Percentiles rank a stretch among this genome's conserved stretches.
phyloP scores from a whole-genome alignment of 2,329 filamentous ascomycete species.

The Albophoma yamanashiensis region DNA sequence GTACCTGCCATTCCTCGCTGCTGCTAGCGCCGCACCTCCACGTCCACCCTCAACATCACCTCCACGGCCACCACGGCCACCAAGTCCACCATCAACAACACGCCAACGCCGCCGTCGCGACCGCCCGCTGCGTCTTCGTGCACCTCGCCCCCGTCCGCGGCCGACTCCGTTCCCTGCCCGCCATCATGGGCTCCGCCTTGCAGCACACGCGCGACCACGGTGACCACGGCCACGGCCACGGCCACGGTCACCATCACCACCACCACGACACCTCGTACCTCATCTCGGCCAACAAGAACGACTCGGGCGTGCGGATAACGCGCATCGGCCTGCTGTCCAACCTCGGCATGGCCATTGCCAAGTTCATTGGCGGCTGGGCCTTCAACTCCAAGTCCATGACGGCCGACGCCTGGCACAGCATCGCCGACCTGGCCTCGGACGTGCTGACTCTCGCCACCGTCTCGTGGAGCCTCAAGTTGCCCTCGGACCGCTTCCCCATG shows the following conservation, averaged over 20 bases:
- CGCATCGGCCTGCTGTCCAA: constrained; percentile 64
- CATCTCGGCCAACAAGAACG: constrained; percentile 74
- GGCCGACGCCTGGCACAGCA: constrained; percentile 89
- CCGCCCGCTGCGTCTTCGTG: constrained; percentile 6
- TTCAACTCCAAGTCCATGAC: constrained; percentile 93
- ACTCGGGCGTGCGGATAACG: constrained; percentile 53
- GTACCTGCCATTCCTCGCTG: constrained; percentile 1
- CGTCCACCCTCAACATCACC: neutral
- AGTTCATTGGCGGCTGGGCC: constrained; percentile 82
- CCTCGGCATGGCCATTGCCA: constrained; percentile 85
- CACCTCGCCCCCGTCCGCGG: constrained; percentile 10
- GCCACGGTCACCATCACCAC: constrained; percentile 57
- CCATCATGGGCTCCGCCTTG: constrained; percentile 17
- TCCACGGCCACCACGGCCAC: neutral
- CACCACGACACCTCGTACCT: constrained; percentile 78
- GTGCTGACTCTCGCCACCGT: constrained; percentile 90
- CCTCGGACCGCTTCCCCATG: constrained; percentile 72
- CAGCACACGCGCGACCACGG: constrained; percentile 21
- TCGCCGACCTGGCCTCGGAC: constrained; percentile 92
- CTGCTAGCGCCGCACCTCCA: neutral
- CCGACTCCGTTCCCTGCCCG: constrained; percentile 10
- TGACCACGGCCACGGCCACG: constrained; percentile 28
- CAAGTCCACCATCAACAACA: neutral
- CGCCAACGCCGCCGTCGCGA: constrained; percentile 1
- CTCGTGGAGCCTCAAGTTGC: constrained; percentile 80